Base-by-base conservation (phyloP, 441 rosid genomes). In the Brassica balearica region DNA sequence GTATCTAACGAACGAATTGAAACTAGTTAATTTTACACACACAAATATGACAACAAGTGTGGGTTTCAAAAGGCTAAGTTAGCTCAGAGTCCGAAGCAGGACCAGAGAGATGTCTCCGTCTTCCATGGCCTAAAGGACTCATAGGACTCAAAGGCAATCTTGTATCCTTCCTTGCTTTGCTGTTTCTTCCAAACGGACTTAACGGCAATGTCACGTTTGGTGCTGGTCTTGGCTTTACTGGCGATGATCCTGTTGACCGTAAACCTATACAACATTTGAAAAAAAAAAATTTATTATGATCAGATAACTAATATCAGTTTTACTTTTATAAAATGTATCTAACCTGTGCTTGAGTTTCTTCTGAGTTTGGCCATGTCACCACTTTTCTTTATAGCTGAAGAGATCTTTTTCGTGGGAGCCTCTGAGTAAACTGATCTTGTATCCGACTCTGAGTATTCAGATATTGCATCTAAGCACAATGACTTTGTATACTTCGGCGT, bases 301-400 rank as follows among this genome's bases (percentile, higher is more conserved):
- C 32, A 27, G 32, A 27, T 27, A 27, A 27, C 32, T 27, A 27
- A 27, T 27, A 27, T 27, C 32, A 27, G 32, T 32, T 22, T 22
- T 22, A 22, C 25, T 22, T 22, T 22, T 22, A 22, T 22, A n/a
- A 41, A 11, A 53, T 3, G 65, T 65, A 70, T 11, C 6, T 46
- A 34, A 90, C 98, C 98, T 80, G 87, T 34, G 59, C 65, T 81
- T 29, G 87, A 62, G 22, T 69, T 46, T 73, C 82, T 87, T 73
- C 73, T 83, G 22, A 73, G 56, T 82, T 77, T 88, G 6, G 65
- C 65, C 11, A 19, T 51, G 22, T 73, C 71, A 3, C 65, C 15
- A 19, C 59, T 63, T 76, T 86, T 89, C 89, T 83, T 88, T 23
- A 67, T 36, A 74, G 56, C 48, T 64, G 82, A 38, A 61, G 82